Conservation (phyloP, 2,329 filamentous ascomycete genomes). For the Colletotrichum sp. region DNA sequence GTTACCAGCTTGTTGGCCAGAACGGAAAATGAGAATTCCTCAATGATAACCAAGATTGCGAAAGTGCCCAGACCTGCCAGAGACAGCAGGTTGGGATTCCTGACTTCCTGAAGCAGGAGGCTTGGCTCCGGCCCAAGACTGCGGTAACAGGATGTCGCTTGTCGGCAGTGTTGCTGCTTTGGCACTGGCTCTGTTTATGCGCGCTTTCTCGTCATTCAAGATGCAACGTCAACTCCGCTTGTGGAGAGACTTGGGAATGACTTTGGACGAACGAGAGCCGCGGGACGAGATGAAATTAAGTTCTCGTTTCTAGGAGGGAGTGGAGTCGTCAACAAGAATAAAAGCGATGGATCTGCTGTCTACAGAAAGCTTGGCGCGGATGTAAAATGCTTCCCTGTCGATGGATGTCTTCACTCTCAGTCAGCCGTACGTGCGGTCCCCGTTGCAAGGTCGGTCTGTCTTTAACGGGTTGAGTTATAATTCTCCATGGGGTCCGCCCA, state of each 20-base stretch:
- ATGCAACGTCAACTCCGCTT: conserved; percentile 1
- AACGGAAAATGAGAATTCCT: neutral
- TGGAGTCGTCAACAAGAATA: neutral
- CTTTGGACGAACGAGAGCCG: conserved; percentile 1
- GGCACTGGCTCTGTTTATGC: conserved; percentile 3
- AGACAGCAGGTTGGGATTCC: neutral
- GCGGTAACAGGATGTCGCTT: neutral
- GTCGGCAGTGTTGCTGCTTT: conserved; percentile 6
- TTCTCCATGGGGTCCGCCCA: neutral
- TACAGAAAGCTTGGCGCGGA: conserved; percentile 1
- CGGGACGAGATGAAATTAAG: neutral
- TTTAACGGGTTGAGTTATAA: neutral
- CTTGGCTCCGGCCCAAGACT: neutral
- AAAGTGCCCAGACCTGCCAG: neutral
- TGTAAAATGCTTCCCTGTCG: conserved; percentile 1
- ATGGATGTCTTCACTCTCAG: neutral
- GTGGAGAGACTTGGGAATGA: neutral
- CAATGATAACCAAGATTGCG: conserved; percentile 5
- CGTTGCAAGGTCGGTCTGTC: neutral
- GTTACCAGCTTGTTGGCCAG: neutral
- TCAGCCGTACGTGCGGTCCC: neutral
- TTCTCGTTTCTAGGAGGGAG: conserved; percentile 1
- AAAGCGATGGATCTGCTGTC: conserved; percentile 4
- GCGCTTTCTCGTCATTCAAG: neutral
- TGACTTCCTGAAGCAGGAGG: neutral